phyloP scores from a whole-genome alignment of 805 yeast genomes.

The Kodamaea nitidulidarum region DNA sequence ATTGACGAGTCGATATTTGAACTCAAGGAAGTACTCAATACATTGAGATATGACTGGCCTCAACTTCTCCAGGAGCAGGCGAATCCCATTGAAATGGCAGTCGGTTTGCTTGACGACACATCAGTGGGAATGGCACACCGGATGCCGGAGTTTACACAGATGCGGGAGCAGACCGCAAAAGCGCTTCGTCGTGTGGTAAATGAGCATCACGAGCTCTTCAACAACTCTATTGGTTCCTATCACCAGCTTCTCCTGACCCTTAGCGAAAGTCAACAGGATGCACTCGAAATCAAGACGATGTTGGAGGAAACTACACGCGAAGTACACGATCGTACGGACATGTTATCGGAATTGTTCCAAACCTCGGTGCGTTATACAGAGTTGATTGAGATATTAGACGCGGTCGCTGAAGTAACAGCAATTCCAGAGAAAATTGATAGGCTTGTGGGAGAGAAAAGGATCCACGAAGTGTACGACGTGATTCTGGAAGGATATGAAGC shows the following conservation, averaged over 20 bases:
- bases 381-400: slow-evolving; percentile 65
- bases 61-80: slow-evolving; percentile 43
- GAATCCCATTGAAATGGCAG: slow-evolving; percentile 82
- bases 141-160: slow-evolving; percentile 57
- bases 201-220: slow-evolving; percentile 79
- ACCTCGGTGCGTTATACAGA: slow-evolving; percentile 60
- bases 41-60: slow-evolving; percentile 43
- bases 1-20: slow-evolving; percentile 25
- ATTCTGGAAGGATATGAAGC: slow-evolving; percentile 40
- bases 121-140: slow-evolving; percentile 88
- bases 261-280: slow-evolving; percentile 58
- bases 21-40: slow-evolving; percentile 32
- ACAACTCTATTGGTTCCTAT: slow-evolving; percentile 80
- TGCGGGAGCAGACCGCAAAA: slow-evolving; percentile 53
- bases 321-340: slow-evolving; percentile 50
- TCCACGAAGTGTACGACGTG: slow-evolving; percentile 58
- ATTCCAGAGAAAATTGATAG: slow-evolving; percentile 64
- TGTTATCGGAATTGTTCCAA: slow-evolving; percentile 60
- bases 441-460: slow-evolving; percentile 64
- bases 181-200: slow-evolving; percentile 69
- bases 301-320: slow-evolving; percentile 48
- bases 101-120: slow-evolving; percentile 77
- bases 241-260: slow-evolving; percentile 63
- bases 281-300: slow-evolving; percentile 45
- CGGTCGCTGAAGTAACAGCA: slow-evolving; percentile 55